phyloP scores from a whole-genome alignment of 225 moss, liverwort and hornwort species.

The Rhytidiadelphus loreus region DNA sequence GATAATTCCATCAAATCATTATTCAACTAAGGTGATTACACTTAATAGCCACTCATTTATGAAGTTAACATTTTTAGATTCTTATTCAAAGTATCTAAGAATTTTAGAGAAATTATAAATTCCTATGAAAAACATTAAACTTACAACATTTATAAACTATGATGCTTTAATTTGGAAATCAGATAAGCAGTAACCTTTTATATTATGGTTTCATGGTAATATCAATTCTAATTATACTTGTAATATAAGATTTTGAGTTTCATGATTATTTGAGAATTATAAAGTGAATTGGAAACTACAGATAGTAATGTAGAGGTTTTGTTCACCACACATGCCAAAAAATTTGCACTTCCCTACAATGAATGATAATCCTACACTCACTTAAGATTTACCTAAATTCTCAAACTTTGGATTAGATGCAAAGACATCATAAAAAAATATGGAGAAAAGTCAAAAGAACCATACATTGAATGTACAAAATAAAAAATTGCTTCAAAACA shows the following conservation, averaged over 20 bases:
- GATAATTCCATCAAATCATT: not conserved
- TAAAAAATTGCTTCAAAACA: not conserved
- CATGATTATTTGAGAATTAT: not conserved
- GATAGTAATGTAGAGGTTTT: not conserved
- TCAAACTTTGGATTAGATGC: not conserved
- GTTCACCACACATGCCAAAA: accelerated
- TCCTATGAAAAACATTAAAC: too few relatives aligned
- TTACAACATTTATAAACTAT: accelerated
- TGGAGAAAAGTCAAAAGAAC: not conserved
- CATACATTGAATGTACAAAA: not conserved
- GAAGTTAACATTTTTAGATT: accelerated
- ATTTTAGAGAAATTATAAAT: not conserved
- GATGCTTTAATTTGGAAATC: not conserved
- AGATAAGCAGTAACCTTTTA: accelerated
- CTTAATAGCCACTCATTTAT: not conserved
- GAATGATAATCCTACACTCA: not conserved
- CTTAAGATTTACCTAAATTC: not conserved
- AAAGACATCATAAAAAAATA: not conserved
- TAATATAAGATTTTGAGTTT: not conserved
- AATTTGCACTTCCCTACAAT: not conserved
- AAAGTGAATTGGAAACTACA: not conserved
- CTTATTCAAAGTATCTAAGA: not conserved
- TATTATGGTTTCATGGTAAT: accelerated
- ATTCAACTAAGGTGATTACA: not conserved
- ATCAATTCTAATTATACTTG: not conserved